Percentiles rank a stretch among this genome's conserved stretches.
Conservation (phyloP, 2,329 filamentous ascomycete species). For the Apiospora phragmitis region DNA sequence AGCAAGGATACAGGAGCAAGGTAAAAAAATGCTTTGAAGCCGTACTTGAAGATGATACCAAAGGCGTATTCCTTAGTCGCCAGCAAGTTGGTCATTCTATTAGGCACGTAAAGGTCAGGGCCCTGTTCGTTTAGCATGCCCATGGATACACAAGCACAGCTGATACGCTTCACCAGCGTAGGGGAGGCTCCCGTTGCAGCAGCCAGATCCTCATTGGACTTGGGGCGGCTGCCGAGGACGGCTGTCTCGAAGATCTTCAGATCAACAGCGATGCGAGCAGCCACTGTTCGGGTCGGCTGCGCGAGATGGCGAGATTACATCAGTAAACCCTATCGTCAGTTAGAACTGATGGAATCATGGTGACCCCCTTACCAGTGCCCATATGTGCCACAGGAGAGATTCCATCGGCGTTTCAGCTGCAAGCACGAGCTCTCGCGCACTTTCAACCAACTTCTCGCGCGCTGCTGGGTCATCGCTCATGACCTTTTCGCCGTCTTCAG, state of each 20-base stretch:
- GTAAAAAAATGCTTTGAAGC: background rate
- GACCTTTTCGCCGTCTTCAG: conserved; percentile 13
- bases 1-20: background rate
- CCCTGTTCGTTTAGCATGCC: conserved; percentile 20
- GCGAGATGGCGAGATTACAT: background rate
- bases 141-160: conserved; percentile 20
- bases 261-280: conserved; percentile 20
- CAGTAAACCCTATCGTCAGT: background rate
- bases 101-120: conserved; percentile 18
- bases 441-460: conserved; percentile 15
- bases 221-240: conserved; percentile 14
- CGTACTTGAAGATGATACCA: conserved; percentile 18
- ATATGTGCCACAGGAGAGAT: conserved; percentile 17
- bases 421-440: conserved; percentile 16
- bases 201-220: conserved; percentile 18
- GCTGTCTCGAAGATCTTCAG: conserved; percentile 21
- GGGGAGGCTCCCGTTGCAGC: conserved; percentile 18
- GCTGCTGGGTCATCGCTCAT: conserved; percentile 10
- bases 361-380: conserved; percentile 14
- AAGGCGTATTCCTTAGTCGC: conserved; percentile 15
- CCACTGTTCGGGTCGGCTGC: conserved; percentile 20
- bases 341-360: background rate
- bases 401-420: conserved; percentile 19
- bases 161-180: conserved; percentile 18
- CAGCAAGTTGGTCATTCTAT: conserved; percentile 17